Percentiles rank a stretch among this genome's conserved stretches.
Evolutionary conservation across 129 eudicot genomes (phyloP).

Genomic region (Lactuca saligna): DNA sequence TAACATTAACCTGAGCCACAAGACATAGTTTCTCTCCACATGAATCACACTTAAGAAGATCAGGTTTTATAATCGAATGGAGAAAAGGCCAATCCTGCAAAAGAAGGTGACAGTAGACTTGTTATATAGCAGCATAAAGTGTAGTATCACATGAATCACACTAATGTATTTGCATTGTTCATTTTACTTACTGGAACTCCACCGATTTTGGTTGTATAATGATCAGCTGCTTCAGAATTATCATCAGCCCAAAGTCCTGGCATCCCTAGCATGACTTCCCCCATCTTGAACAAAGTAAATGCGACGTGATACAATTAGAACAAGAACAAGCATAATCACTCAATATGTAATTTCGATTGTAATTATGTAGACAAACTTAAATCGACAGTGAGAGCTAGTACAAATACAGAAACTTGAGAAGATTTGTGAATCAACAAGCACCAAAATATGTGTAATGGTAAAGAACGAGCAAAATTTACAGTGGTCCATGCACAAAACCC

Average conservation of each 20-base stretch:
- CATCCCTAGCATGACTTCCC: conserved; percentile 70
- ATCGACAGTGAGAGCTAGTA: background rate
- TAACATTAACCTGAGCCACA: conserved; percentile 67
- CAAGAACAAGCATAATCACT: background rate
- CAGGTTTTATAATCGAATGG: conserved; percentile 27
- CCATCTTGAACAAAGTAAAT: conserved; percentile 44
- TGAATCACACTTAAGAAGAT: conserved; percentile 54
- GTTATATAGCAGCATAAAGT: background rate
- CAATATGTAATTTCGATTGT: conserved; percentile 2
- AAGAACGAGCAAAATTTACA: background rate
- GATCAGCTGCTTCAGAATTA: conserved; percentile 66
- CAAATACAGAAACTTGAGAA: background rate
- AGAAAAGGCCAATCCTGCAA: conserved; percentile 84
- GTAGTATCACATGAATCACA: background rate
- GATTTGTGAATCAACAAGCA: background rate
- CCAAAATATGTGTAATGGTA: background rate
- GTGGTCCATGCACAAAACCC: background rate
- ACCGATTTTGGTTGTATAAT: conserved; percentile 83
- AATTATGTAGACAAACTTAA: background rate
- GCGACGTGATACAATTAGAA: background rate
- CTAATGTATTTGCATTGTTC: background rate
- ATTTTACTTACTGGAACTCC: conserved; percentile 74
- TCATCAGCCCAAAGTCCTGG: conserved; percentile 97
- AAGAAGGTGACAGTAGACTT: background rate
- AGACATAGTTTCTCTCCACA: conserved; percentile 60